These are phyloP conservation scores for Phytophthora citricola DNA, from an alignment of 352 stramenopile species.

Conservation along the genomic window DNA sequence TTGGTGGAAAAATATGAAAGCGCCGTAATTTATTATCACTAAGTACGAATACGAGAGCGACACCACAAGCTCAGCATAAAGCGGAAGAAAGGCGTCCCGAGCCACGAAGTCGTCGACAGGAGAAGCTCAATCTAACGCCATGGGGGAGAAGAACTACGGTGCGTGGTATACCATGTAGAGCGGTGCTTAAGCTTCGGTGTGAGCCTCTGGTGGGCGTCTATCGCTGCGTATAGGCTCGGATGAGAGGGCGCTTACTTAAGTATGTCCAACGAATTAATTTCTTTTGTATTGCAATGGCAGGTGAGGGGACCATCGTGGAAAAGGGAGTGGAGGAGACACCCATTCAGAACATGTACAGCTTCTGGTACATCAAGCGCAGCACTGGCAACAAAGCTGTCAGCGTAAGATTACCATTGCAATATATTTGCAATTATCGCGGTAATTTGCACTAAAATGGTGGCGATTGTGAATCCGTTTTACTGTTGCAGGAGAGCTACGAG, in stretches of 20 bases:
- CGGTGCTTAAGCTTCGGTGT: conserved; percentile 1
- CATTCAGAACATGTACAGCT: conserved; percentile 91
- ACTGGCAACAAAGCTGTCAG: conserved; percentile 78
- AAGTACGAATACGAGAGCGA: conserved; percentile 26
- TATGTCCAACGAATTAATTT: conserved; percentile 13
- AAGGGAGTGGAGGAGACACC: conserved; percentile 52
- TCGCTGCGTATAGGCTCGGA: not conserved
- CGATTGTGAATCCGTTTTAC: not conserved
- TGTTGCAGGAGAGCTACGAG: conserved; percentile 89
- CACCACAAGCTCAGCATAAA: conserved; percentile 2
- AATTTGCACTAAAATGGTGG: conserved; percentile 8
- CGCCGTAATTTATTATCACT: conserved; percentile 9
- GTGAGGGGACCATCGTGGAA: conserved; percentile 35
- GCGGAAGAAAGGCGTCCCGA: not conserved
- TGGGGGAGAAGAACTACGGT: conserved; percentile 56
- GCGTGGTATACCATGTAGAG: conserved; percentile 1
- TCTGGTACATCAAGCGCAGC: conserved; percentile 92
- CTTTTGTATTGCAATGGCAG: conserved; percentile 25
- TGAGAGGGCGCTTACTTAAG: conserved; percentile 1
- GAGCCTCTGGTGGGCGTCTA: not conserved
- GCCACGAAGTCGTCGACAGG: conserved; percentile 3
- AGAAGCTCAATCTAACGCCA: conserved; percentile 19
- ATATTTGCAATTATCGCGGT: conserved; percentile 3
- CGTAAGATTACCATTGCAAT: conserved; percentile 35
- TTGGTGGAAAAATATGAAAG: conserved; percentile 22